These are phyloP conservation scores for Ustulina deusta DNA, from an alignment of 2,329 filamentous ascomycete genomes.

Conservation along the genomic window DNA sequence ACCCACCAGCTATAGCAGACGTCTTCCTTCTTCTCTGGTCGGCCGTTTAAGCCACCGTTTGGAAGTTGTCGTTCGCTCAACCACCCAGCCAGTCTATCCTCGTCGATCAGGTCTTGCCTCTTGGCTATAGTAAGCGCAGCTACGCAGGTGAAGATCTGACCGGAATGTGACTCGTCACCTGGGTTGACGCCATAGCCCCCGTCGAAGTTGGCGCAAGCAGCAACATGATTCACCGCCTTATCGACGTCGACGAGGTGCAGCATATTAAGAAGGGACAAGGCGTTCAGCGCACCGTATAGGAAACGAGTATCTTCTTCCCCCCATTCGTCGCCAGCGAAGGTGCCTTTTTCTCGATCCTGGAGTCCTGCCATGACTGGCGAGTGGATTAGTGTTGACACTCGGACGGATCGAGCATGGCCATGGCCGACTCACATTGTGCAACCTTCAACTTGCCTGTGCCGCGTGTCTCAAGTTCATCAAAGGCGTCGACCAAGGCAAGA, in stretches of 20 bases:
- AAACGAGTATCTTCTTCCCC: constrained; percentile 96
- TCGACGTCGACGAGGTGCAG: constrained; percentile 80
- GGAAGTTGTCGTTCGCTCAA: constrained; percentile 91
- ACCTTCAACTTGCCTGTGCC: constrained; percentile 78
- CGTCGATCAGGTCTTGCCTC: constrained; percentile 83
- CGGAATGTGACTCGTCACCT: constrained; percentile 92
- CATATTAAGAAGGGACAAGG: constrained; percentile 83
- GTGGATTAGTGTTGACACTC: constrained; percentile 35
- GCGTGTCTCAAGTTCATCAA: constrained; percentile 81
- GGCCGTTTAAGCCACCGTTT: constrained; percentile 89
- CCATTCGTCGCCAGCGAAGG: constrained; percentile 95
- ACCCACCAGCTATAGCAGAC: constrained; percentile 99
- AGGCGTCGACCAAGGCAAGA: constrained; percentile 84
- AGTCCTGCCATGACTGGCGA: constrained; percentile 78
- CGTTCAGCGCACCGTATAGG: constrained; percentile 89
- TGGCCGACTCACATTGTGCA: constrained; percentile 76
- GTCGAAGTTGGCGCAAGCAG: constrained; percentile 90
- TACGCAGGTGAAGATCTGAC: constrained; percentile 95
- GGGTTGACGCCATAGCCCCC: constrained; percentile 92
- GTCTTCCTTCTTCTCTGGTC: constrained; percentile 95
- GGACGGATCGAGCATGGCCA: constrained; percentile 26
- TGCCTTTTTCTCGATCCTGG: constrained; percentile 84
- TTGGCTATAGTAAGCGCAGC: constrained; percentile 86
- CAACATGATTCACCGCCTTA: constrained; percentile 82
- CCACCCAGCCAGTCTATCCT: constrained; percentile 87